These are phyloP conservation scores for Aspergillus sergii DNA, from an alignment of 2,329 filamentous ascomycete genomes.

Conservation along the genomic window DNA sequence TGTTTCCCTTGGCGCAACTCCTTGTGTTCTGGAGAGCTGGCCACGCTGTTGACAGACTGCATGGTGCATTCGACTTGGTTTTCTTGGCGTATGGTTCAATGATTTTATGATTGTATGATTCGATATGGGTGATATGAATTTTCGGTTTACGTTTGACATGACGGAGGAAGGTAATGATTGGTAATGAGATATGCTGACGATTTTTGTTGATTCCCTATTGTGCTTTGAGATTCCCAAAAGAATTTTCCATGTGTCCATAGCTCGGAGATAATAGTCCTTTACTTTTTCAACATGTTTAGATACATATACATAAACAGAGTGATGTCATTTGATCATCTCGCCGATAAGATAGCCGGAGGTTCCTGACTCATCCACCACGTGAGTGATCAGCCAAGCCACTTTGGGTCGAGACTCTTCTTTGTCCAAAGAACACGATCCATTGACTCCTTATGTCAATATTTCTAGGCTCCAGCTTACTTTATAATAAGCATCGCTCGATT, in stretches of 20 bases:
- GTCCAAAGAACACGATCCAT: neutral
- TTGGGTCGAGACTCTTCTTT: neutral
- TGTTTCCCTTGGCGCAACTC: neutral
- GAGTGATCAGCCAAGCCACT: neutral
- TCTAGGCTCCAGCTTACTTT: neutral
- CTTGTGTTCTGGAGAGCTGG: neutral
- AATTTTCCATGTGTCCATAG: neutral
- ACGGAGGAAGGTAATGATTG: constrained; percentile 10
- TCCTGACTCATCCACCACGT: constrained; percentile 1
- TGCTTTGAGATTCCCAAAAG: neutral
- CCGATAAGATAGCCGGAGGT: neutral
- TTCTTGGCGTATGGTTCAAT: constrained; percentile 6
- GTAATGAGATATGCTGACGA: constrained; percentile 18
- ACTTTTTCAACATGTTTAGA: neutral
- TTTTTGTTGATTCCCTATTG: neutral
- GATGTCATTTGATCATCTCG: neutral
- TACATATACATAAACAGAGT: neutral
- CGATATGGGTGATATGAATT: neutral
- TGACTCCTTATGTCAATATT: neutral
- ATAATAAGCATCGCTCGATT: neutral
- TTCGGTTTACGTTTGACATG: neutral
- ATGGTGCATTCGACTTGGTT: neutral
- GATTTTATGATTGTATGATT: constrained; percentile 8
- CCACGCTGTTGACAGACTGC: neutral
- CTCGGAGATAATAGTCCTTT: neutral